Evolutionary conservation across 169 alveolate species (phyloP), one percentile per base, ranked within the genome.

Genomic region (Babesia sp.): DNA sequence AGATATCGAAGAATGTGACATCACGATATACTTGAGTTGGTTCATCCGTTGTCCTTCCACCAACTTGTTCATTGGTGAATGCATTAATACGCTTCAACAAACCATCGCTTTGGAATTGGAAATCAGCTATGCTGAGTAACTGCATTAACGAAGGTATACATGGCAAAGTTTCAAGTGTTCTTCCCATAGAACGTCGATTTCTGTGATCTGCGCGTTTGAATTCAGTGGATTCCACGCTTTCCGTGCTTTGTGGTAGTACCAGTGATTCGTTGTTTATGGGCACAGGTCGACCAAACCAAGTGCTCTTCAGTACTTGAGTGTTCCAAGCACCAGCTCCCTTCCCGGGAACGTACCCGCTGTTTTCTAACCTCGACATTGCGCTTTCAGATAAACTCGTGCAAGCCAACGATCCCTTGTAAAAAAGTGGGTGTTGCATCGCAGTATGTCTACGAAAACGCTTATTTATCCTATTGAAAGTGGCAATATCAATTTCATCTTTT

Each of bases 1-100:
- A 60, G 26, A 72, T 60, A 39, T 72, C 74, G 36, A 60, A 72
- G 45, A 72, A 72, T 1, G 74, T 24, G 6, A 56, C 56, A n/a
- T 6, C 14, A 7, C 31, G 26, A 36, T 34, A 34, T n/a, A 20
- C 69, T 11, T 29, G 0, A 16, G 9, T 14, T n/a, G 48, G 16
- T 6, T 64, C 74, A 8, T 3, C 14, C 3, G 29, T 45, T 24
- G 2, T 18, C 26, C 61, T 41, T 6, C 56, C 18, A 14, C 20
- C 7, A 6, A 18, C 56, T 28, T 8, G 12, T 14, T 20, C 12
- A 39, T 39, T 39, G 33, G n/a, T 64, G 14, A 50, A 64, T 22
- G 42, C 50, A n/a, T 64, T 41, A 5, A 64, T 64, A 2, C 74
- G 60, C 37, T 29, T 46, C 64, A 64, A 9, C 12, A n/a, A 29